Base-by-base conservation (phyloP, 306 rosid genomes). In the Urtica urens region DNA sequence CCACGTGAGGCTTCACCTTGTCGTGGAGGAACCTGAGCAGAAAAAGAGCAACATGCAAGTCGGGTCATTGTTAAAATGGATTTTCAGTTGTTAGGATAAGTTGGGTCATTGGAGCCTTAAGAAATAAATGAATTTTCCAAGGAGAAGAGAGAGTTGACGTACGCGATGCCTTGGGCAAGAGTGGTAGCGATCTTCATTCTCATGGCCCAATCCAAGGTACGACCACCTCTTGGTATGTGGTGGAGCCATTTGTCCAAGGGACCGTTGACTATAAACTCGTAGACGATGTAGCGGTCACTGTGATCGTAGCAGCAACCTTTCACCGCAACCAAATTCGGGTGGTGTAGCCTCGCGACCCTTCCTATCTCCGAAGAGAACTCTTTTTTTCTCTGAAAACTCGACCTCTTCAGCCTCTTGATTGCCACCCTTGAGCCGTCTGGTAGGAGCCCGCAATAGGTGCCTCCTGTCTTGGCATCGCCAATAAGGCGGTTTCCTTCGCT, bases 121-220 rank as follows among this genome's bases (percentile, higher is more conserved):
- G 49, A 44, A 21, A 44, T 35, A 44, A 12, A 18, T 44, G 10
- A 20, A n/a, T n/a, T n/a, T n/a, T n/a, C n/a, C n/a, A 1, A 10
- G 10, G 34, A 41, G 57, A 47, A 54, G 30, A 18, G 51, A 30
- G 24, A 56, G 37, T 35, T 5, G 14, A 79, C 99, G 6, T 90
- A 90, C 94, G 99, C 99, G 39, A 90, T 90, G 70, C 99, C 99
- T 73, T 82, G 99, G 37, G 93, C 99, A 64, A 90, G 95, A 2
- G 94, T 81, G 0, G 83, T 85, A 11, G 94, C 95, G 57, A 85
- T 79, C 65, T 81, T 85, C 81, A 90, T 82, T 67, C 95, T 79
- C 95, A 85, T 77, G 45, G 81, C 58, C 99, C 99, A 90, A 65
- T 82, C 95, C 69, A 90, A 75, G 67, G 78, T 85, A 53, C 99